A percentile compares a stretch with the other conserved stretches of the same genome.
phyloP scores from a whole-genome alignment of 257 asterid species.

The Nicotiana undulata region DNA sequence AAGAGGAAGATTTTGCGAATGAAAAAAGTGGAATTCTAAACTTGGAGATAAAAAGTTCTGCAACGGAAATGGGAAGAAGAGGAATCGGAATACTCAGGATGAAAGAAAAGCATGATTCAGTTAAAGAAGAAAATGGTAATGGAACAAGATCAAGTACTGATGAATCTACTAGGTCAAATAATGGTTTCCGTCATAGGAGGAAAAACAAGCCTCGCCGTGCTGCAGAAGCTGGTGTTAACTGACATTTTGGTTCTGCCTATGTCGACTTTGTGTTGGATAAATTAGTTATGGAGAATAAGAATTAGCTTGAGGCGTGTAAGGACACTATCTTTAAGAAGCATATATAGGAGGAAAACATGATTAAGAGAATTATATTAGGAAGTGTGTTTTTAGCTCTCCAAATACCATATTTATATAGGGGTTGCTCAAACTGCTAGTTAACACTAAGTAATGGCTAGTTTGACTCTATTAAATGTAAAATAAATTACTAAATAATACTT shows the following conservation, averaged over 20 bases:
- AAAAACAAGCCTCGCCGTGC: conserved; percentile 54
- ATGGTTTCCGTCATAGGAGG: conserved; percentile 43
- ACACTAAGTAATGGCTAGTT: no score
- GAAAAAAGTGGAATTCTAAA: conserved; percentile 11
- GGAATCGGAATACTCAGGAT: conserved; percentile 14
- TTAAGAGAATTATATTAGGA: no score
- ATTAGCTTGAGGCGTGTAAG: no score
- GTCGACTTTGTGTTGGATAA: background rate
- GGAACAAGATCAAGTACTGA: conserved; percentile 26
- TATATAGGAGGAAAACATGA: no score
- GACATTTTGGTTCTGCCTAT: background rate
- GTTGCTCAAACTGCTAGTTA: no score
- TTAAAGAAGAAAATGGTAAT: conserved; percentile 31
- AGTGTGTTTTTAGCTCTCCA: no score
- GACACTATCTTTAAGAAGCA: no score
- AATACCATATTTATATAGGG: no score
- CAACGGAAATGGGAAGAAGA: conserved; percentile 30
- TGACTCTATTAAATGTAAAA: no score
- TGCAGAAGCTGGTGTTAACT: conserved; percentile 48
- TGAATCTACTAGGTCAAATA: conserved; percentile 20
- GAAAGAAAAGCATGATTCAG: conserved; percentile 24
- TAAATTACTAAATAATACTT: no score
- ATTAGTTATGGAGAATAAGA: no score
- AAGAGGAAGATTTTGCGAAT: conserved; percentile 32
- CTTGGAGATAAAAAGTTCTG: conserved; percentile 22